Conservation (phyloP, 2,329 filamentous ascomycete species). For the Aspergillus cejpii region DNA sequence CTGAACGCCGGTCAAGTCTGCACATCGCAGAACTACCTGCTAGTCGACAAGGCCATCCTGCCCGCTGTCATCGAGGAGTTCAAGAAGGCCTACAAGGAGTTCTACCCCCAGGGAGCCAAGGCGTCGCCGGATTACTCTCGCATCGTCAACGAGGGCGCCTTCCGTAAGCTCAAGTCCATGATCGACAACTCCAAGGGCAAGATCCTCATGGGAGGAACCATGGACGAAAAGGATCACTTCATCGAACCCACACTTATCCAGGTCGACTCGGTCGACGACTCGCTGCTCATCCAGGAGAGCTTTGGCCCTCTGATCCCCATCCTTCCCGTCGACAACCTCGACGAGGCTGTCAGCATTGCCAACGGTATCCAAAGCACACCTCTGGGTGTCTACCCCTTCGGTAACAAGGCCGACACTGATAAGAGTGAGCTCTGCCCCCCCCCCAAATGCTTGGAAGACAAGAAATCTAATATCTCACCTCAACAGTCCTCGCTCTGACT, state of each 20-base stretch:
- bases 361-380: constrained; percentile 78
- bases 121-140: constrained; percentile 70
- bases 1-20: constrained; percentile 87
- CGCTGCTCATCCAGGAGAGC: constrained; percentile 73
- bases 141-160: constrained; percentile 75
- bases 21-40: constrained; percentile 84
- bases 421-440: constrained; percentile 49
- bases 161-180: constrained; percentile 80
- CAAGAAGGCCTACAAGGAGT: constrained; percentile 62
- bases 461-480: constrained; percentile 1
- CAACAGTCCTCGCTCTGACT: constrained; percentile 53
- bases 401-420: constrained; percentile 67
- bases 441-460: background rate
- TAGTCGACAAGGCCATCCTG: constrained; percentile 70
- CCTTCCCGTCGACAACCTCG: constrained; percentile 68
- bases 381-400: constrained; percentile 77
- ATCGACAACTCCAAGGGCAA: constrained; percentile 76
- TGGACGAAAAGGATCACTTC: constrained; percentile 71
- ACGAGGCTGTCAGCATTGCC: constrained; percentile 75
- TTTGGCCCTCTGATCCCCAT: constrained; percentile 92
- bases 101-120: constrained; percentile 76
- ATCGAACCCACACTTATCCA: constrained; percentile 93
- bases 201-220: constrained; percentile 77
- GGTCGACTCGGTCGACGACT: constrained; percentile 66
- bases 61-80: constrained; percentile 67